phyloP scores from a whole-genome alignment of 352 stramenopile genomes.

The Peronospora farinosa region DNA sequence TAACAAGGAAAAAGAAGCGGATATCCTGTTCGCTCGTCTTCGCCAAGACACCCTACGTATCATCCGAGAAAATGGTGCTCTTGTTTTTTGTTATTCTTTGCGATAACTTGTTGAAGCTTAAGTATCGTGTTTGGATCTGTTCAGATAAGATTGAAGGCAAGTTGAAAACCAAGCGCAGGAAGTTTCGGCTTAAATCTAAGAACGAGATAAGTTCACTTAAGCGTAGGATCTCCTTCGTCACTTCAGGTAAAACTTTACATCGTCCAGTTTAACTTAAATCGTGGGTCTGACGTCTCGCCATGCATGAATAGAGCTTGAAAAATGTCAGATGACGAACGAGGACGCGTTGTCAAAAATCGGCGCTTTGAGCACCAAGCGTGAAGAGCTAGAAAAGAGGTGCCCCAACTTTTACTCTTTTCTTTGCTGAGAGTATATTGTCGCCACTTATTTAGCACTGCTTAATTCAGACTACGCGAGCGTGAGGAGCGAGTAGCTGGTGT shows the following conservation, averaged over 20 bases:
- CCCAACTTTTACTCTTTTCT: neutral
- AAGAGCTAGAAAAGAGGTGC: conserved; percentile 31
- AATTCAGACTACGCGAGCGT: conserved; percentile 20
- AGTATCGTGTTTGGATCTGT: neutral
- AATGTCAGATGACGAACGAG: conserved; percentile 44
- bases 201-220: conserved; percentile 44
- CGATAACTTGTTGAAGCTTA: neutral
- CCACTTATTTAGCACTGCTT: conserved; percentile 5
- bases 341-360: conserved; percentile 33
- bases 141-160: conserved; percentile 34
- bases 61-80: conserved; percentile 36
- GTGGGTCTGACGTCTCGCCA: conserved; percentile 2
- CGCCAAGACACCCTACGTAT: conserved; percentile 29
- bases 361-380: conserved; percentile 21
- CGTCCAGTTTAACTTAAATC: neutral
- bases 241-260: conserved; percentile 21
- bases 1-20: conserved; percentile 34
- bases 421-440: neutral
- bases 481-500: conserved; percentile 25
- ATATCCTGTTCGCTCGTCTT: conserved; percentile 26
- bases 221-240: conserved; percentile 31
- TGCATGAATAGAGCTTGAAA: conserved; percentile 36
- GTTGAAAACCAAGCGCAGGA: conserved; percentile 42
- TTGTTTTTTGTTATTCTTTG: neutral
- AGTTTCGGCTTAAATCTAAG: conserved; percentile 37